Evolutionary conservation across 176 grass and related monocot species (phyloP).

Genomic region (Oryza coarctata): DNA sequence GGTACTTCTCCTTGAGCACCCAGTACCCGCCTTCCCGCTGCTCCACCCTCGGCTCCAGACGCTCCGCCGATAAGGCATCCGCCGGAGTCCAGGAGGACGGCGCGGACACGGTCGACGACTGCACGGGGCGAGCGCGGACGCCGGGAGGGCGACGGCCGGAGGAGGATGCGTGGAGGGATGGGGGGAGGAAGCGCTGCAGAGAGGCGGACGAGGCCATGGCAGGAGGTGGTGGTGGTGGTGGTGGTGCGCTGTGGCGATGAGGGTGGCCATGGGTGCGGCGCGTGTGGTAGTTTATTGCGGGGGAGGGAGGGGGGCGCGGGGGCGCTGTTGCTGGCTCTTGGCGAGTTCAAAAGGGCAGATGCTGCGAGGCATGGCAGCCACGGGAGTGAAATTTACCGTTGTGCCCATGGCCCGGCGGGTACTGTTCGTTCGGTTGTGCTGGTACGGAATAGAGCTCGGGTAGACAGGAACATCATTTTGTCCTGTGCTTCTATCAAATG

Average conservation of each 20-base stretch:
- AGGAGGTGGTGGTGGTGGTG: background rate
- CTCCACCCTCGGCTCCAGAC: constrained; percentile 76
- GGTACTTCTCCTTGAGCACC: constrained; percentile 84
- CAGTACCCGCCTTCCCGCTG: constrained; percentile 60
- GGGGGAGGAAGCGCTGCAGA: constrained; percentile 59
- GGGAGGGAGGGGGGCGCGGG: constrained; percentile 34
- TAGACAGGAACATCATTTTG: background rate
- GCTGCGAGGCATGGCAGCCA: constrained; percentile 15
- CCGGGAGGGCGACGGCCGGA: constrained; percentile 4
- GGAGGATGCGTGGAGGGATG: constrained; percentile 11
- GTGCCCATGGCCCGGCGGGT: background rate
- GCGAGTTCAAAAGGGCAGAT: constrained; percentile 43
- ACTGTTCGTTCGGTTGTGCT: background rate
- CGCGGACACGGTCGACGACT: constrained; percentile 13
- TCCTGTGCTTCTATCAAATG: too few species aligned
- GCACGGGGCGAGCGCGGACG: background rate
- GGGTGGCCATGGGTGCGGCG: constrained; percentile 44
- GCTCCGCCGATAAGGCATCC: constrained; percentile 19
- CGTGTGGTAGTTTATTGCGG: constrained; percentile 49
- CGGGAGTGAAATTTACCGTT: background rate
- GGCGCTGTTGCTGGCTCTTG: constrained; percentile 42
- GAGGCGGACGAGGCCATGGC: constrained; percentile 74
- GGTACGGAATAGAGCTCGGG: background rate
- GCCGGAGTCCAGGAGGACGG: constrained; percentile 1
- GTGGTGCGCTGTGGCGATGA: constrained; percentile 7